Conservation (phyloP, 306 rosid genomes). For the barrel medic (Medicago truncatula) region DNA sequence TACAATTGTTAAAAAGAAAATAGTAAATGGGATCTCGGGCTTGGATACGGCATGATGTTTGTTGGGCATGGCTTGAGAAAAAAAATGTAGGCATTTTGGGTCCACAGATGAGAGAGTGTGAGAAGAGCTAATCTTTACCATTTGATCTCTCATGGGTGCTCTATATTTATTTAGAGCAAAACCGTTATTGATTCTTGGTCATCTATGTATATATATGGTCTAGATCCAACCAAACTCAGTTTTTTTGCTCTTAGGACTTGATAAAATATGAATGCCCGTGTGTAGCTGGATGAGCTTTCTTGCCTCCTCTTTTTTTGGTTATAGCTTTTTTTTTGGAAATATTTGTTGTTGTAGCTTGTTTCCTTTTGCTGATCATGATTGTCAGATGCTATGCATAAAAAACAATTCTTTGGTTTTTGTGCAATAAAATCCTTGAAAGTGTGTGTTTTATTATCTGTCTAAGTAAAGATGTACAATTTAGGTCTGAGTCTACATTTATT, state of each 20-base stretch:
- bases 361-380: conserved; percentile 8
- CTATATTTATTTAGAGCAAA: no score
- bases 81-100: background rate
- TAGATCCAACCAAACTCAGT: no score
- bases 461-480: background rate
- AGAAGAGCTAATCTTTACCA: background rate
- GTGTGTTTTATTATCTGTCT: conserved; percentile 6
- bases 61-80: conserved; percentile 12
- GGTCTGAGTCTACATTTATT: background rate
- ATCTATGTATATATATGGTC: no score
- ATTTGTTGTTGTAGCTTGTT: conserved; percentile 5
- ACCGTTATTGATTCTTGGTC: no score
- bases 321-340: background rate
- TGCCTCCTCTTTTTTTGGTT: background rate
- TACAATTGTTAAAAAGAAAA: background rate
- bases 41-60: background rate
- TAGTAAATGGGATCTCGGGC: background rate
- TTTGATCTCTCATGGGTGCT: background rate
- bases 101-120: background rate
- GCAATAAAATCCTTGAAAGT: background rate
- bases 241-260: background rate
- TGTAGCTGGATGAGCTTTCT: conserved; percentile 11
- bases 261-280: background rate
- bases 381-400: conserved; percentile 10
- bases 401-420: conserved; percentile 10